Evolutionary conservation across 2,329 filamentous ascomycete species (phyloP).

Genomic region (Xylaria digitata): DNA sequence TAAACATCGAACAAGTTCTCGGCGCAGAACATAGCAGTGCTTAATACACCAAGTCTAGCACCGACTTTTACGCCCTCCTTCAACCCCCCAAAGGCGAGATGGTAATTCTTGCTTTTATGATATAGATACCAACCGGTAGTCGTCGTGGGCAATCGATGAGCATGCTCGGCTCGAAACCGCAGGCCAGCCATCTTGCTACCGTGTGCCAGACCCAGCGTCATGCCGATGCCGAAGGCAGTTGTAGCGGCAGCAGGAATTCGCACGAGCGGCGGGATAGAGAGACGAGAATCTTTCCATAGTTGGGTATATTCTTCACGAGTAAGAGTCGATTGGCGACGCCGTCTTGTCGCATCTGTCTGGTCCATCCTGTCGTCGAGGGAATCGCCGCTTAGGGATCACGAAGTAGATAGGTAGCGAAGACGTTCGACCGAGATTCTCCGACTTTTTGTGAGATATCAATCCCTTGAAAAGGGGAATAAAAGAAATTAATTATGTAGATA

Average conservation of each 20-base stretch:
- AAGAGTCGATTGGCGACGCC: slow-evolving; percentile 36
- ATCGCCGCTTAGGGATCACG: background rate
- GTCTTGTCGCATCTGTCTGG: slow-evolving; percentile 21
- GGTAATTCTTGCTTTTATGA: slow-evolving; percentile 97
- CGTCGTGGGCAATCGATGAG: slow-evolving; percentile 87
- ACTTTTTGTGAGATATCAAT: background rate
- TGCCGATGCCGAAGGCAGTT: slow-evolving; percentile 74
- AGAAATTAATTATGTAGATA: background rate
- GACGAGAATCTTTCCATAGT: slow-evolving; percentile 57
- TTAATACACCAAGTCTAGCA: slow-evolving; percentile 75
- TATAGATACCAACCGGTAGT: slow-evolving; percentile 97
- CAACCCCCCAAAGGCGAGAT: slow-evolving; percentile 79
- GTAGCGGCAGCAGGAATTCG: slow-evolving; percentile 74
- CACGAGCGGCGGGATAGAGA: slow-evolving; percentile 71
- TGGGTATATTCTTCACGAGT: slow-evolving; percentile 50
- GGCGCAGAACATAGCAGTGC: slow-evolving; percentile 78
- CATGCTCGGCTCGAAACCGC: slow-evolving; percentile 94
- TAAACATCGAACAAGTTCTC: slow-evolving; percentile 88
- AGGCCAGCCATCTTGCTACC: slow-evolving; percentile 80
- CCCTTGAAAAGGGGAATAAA: background rate
- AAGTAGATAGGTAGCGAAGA: background rate
- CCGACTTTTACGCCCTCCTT: slow-evolving; percentile 84
- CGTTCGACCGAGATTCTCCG: background rate
- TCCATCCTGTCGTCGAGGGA: slow-evolving; percentile 37
- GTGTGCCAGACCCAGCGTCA: slow-evolving; percentile 76